These are phyloP conservation scores for Coemansia sp. DNA, from an alignment of 371 early-diverging fungal genomes.

Conservation along the genomic window DNA sequence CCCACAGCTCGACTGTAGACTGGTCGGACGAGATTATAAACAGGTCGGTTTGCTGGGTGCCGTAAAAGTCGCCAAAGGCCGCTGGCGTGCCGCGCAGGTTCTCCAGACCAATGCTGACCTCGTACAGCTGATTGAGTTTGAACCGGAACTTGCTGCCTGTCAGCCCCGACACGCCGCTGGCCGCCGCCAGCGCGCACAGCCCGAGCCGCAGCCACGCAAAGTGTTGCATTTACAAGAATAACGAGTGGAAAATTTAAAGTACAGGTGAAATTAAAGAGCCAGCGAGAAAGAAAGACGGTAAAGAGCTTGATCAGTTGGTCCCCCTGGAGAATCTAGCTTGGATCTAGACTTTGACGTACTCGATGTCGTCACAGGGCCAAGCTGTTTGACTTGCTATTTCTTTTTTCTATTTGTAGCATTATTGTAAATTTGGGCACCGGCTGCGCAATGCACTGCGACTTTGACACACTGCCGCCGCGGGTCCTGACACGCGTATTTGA, in stretches of 20 bases:
- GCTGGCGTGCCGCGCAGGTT: conserved; percentile 69
- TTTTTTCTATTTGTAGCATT: neutral
- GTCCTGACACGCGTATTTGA: conserved; percentile 23
- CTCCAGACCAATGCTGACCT: conserved; percentile 60
- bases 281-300: too few species aligned
- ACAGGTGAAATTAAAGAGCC: neutral
- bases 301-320: too few species aligned
- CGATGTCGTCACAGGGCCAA: neutral
- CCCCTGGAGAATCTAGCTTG: neutral
- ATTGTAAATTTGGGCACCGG: neutral
- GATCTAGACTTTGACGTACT: neutral
- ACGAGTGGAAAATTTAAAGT: neutral
- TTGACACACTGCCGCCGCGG: conserved; percentile 13
- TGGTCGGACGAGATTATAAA: conserved; percentile 69
- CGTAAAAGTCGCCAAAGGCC: conserved; percentile 84
- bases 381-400: neutral
- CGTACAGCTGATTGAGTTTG: conserved; percentile 54
- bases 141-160: conserved; percentile 35
- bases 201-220: conserved; percentile 1
- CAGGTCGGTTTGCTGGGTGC: conserved; percentile 86
- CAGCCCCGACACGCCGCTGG: conserved; percentile 1
- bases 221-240: conserved; percentile 1
- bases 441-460: neutral
- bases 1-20: conserved; percentile 61
- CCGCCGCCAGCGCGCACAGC: neutral